These are phyloP conservation scores for Wickerhamomyces sp. DNA, from an alignment of 1,139 yeast species.

Conservation along the genomic window DNA sequence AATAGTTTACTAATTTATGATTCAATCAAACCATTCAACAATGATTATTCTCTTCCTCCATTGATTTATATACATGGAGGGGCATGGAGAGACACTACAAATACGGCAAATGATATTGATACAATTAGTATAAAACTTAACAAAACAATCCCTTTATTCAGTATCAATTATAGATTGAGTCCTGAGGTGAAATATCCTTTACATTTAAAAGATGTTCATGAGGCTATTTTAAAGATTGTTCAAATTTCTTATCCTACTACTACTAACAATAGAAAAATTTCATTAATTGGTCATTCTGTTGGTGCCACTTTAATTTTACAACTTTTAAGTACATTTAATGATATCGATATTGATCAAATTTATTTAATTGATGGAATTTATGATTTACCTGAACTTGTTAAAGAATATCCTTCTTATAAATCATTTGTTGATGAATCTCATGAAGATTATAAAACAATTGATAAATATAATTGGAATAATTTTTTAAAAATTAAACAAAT, in stretches of 20 bases:
- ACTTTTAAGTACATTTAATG: conserved; percentile 26
- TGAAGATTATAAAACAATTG: conserved; percentile 14
- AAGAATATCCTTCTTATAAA: conserved; percentile 40
- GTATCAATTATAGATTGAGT: conserved; percentile 63
- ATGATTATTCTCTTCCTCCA: conserved; percentile 8
- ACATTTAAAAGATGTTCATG: conserved; percentile 53
- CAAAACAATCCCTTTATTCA: conserved; percentile 18
- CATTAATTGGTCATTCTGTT: conserved; percentile 66
- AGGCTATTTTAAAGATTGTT: conserved; percentile 33
- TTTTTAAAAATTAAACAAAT: conserved; percentile 7
- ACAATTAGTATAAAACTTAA: conserved; percentile 27
- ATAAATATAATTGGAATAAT: conserved; percentile 1
- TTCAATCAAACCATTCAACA: not conserved
- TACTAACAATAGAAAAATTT: conserved; percentile 27
- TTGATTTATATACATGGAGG: conserved; percentile 75
- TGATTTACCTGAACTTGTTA: conserved; percentile 32
- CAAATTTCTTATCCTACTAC: conserved; percentile 20
- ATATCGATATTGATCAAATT: conserved; percentile 14
- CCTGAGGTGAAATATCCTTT: conserved; percentile 60
- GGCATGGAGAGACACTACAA: conserved; percentile 75
- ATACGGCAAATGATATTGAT: conserved; percentile 54
- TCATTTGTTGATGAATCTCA: conserved; percentile 40
- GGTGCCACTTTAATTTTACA: conserved; percentile 74
- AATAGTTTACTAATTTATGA: not conserved
- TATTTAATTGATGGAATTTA: conserved; percentile 45